Base-by-base conservation (phyloP, 331 rosid species). In the Telfairia occidentalis region DNA sequence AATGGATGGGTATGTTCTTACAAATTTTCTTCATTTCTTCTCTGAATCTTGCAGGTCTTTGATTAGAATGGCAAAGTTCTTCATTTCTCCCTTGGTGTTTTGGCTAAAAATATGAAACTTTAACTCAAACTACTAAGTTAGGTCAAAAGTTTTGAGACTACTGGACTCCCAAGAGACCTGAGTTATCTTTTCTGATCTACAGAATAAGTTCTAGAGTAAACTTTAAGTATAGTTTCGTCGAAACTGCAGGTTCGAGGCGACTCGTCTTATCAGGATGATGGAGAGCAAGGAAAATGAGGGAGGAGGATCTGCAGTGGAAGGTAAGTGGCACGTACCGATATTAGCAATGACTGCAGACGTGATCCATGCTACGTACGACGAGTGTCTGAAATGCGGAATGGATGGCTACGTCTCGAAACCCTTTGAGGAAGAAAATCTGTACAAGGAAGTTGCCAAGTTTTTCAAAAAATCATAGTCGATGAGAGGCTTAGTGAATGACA, bases 311-410 rank as follows among this genome's bases (percentile, higher is more conserved):
- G 24, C 67, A 0, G 38, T 59, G 1, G 92, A 86, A 79, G 89
- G 61, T 15, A 82, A 85, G 82, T 87, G 92, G 88, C 99, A 89
- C 81, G 18, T 88, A 24, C 99, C 99, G 1, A 81, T 92, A 77
- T 81, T 95, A 74, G 99, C 99, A 55, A 95, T 95, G 99, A 95
- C 99, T 13, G 99, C 99, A 0, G 99, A 95, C 37, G 97, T 95
- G 53, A 92, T 95, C 65, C 99, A 92, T 30, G 97, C 99, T 4
- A 95, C 99, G 9, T 86, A 87, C 6, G 99, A 95, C 0, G 81
- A 90, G 74, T 95, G 99, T 88, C 75, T 86, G 34, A 83, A 92
- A 79, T 86, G 85, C 67, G 99, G 99, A 15, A 95, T 95, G 99
- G 97, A 95, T 21, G 99, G 97, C n/a, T 95, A 92, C 13, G 99